These are phyloP conservation scores for Globisporangium orthogonon DNA, from an alignment of 352 stramenopile genomes.

Conservation along the genomic window DNA sequence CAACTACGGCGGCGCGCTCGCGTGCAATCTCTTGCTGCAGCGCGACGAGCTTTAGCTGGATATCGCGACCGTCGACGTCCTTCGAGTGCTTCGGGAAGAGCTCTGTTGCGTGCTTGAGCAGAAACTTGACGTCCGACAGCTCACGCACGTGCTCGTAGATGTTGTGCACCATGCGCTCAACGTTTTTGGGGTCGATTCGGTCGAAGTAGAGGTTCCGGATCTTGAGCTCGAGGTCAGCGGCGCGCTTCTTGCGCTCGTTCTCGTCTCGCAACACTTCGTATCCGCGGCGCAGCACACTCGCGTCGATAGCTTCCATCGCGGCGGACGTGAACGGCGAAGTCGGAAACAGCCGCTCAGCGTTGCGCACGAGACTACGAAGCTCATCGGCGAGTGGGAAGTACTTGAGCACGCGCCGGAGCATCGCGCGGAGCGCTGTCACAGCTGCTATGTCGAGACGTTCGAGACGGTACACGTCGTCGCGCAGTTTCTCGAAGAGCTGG, in stretches of 20 bases:
- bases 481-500: constrained; percentile 48
- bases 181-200: constrained; percentile 65
- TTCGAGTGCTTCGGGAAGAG: constrained; percentile 63
- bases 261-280: constrained; percentile 40
- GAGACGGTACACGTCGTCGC: constrained; percentile 52
- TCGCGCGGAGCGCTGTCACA: constrained; percentile 19
- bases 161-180: constrained; percentile 73
- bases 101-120: constrained; percentile 57
- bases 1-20: constrained; percentile 53
- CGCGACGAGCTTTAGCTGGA: constrained; percentile 42
- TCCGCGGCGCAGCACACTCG: constrained; percentile 14
- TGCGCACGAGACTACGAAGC: constrained; percentile 74
- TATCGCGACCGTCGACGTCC: constrained; percentile 56
- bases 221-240: constrained; percentile 85
- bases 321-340: constrained; percentile 25
- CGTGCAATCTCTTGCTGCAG: constrained; percentile 63
- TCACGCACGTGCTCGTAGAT: constrained; percentile 76
- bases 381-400: constrained; percentile 54
- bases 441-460: constrained; percentile 26
- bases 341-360: constrained; percentile 78
- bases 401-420: constrained; percentile 52
- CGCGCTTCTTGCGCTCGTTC: constrained; percentile 72
- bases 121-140: constrained; percentile 78
- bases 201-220: constrained; percentile 90
- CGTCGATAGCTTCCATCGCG: constrained; percentile 25